A percentile compares a stretch with the other conserved stretches of the same genome.
phyloP scores from a whole-genome alignment of 768 basidiomycete genomes.

The Kwoniella mangroviensis region DNA sequence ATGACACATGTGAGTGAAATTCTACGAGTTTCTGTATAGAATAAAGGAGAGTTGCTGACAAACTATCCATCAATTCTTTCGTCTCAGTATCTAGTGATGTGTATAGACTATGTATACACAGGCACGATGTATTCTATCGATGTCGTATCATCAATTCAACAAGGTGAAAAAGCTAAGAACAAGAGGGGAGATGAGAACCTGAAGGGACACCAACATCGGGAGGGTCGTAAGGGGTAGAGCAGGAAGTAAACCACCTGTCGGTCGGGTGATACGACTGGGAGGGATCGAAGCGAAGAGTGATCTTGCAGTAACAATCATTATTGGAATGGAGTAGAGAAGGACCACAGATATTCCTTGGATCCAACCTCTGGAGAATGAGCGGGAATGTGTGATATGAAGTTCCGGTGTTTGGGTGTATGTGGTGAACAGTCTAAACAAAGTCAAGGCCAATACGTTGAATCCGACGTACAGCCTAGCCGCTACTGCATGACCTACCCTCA shows the following conservation, averaged over 20 bases:
- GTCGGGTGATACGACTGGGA: conserved; percentile 13
- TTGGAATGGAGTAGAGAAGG: conserved; percentile 25
- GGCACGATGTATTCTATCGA: neutral
- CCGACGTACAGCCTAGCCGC: conserved; percentile 29
- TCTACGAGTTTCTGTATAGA: neutral
- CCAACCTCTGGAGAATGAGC: conserved; percentile 20
- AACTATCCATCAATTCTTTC: neutral
- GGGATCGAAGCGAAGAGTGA: conserved; percentile 30
- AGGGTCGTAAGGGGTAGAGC: neutral
- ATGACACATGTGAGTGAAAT: conserved; percentile 14
- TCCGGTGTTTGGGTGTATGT: neutral
- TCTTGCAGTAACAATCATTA: conserved; percentile 24
- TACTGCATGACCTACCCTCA: conserved; percentile 24
- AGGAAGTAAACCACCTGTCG: conserved; percentile 18
- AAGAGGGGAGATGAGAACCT: conserved; percentile 27
- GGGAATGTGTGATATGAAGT: neutral
- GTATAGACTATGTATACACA: neutral
- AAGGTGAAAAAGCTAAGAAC: conserved; percentile 19
- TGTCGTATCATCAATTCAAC: conserved; percentile 10
- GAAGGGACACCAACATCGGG: conserved; percentile 20
- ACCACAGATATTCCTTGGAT: conserved; percentile 16
- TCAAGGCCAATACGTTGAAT: conserved; percentile 20
- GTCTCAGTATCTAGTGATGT: neutral
- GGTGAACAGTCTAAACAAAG: conserved; percentile 16
- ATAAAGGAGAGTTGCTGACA: neutral